Base-by-base conservation (phyloP, 768 basidiomycete genomes). In the Pleurotus giganteus region DNA sequence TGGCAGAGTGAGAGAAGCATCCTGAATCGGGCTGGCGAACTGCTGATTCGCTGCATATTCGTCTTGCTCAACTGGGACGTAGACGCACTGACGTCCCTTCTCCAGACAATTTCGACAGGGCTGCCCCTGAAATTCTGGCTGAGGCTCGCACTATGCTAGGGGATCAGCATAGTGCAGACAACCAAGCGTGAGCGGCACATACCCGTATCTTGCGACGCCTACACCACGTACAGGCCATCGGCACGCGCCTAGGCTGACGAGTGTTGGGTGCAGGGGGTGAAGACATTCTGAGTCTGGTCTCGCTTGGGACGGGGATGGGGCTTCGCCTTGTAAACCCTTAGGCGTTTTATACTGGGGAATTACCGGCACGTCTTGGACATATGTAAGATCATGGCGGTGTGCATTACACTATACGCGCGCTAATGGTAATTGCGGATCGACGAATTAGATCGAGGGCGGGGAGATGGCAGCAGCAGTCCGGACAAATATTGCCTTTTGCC, bases 201-300 rank as follows among this genome's bases (percentile, higher is more conserved):
- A 81, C 83, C 72, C 79, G 83, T 56, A 84, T 74, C 65, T 86
- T 84, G 15, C 79, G 75, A 28, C 65, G 63, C 5, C 84, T 77
- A 63, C 84, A 86, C 53, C 70, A 68, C 0, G 66, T 71, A 65
- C 84, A 86, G 2, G 84, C 84, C 58, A 83, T 77, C 7, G 73
- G 68, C 1, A 76, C 76, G 52, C 82, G 69, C 59, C 71, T 71
- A 43, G 62, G 61, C 56, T 45, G 50, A 57, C 51, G 31, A 47
- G n/a, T 54, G 59, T 57, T 44, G 37, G 21, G 27, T 15, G 45
- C 34, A 32, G 54, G 21, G 26, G 41, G 13, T 26, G 29, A 41
- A 27, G 45, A 43, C 34, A 36, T 51, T 34, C 8, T 26, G 32
- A 13, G 11, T 12, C 34, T 32, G 47, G 32, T 19, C 45, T 37